Percentiles rank a stretch among this genome's conserved stretches.
Evolutionary conservation across 2,329 filamentous ascomycete species (phyloP).

Genomic region (Aspergillus puulaauensis): DNA sequence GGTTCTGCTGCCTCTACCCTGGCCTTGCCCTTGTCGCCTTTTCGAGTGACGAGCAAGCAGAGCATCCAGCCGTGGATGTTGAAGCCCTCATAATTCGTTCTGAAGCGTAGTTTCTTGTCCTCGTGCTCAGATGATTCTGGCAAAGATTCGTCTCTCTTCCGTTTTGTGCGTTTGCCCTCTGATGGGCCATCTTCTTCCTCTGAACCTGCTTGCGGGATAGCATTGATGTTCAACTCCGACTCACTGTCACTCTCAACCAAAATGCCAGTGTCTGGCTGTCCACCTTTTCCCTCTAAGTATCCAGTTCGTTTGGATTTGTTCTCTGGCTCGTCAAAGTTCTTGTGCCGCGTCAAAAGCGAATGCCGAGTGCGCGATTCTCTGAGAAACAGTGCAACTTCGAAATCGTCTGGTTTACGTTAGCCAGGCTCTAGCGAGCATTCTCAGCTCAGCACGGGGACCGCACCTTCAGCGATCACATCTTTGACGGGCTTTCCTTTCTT

Average conservation of each 20-base stretch:
- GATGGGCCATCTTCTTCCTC: slow-evolving; percentile 22
- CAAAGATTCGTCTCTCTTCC: slow-evolving; percentile 33
- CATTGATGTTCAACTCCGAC: slow-evolving; percentile 46
- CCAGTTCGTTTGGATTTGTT: background rate
- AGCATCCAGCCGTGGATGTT: slow-evolving; percentile 91
- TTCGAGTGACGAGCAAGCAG: slow-evolving; percentile 82
- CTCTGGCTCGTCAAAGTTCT: slow-evolving; percentile 63
- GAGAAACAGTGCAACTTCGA: slow-evolving; percentile 91
- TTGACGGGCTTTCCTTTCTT: slow-evolving; percentile 81
- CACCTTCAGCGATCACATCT: slow-evolving; percentile 81
- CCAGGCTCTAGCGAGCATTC: background rate
- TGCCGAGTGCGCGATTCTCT: slow-evolving; percentile 83
- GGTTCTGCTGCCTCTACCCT: slow-evolving; percentile 35
- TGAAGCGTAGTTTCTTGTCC: slow-evolving; percentile 87
- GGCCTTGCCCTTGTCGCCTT: slow-evolving; percentile 49
- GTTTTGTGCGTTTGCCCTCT: slow-evolving; percentile 20
- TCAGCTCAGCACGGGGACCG: background rate
- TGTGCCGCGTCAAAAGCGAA: slow-evolving; percentile 81
- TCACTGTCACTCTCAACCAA: slow-evolving; percentile 65
- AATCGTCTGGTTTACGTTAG: slow-evolving; percentile 67
- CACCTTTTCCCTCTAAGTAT: background rate
- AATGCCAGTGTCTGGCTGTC: slow-evolving; percentile 38
- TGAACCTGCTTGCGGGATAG: slow-evolving; percentile 53
- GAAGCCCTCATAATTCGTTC: slow-evolving; percentile 91
- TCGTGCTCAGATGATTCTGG: slow-evolving; percentile 50